Conservation (phyloP, 2,329 filamentous ascomycete species). For the Exophiala mesophila region DNA sequence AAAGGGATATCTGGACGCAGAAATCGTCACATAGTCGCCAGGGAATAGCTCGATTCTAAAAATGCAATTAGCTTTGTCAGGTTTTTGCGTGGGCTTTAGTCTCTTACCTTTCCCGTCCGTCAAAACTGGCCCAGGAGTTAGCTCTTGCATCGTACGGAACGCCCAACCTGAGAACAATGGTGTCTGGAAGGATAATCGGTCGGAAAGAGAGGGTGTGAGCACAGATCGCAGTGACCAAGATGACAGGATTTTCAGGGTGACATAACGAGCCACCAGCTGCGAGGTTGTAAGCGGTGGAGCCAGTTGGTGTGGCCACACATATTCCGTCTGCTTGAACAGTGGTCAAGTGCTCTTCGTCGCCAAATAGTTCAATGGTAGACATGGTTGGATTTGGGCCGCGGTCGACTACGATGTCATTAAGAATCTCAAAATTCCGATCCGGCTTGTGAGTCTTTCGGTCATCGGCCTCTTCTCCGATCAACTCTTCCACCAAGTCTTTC, state of each 20-base stretch:
- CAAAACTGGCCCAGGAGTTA: constrained; percentile 94
- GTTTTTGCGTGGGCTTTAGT: too few relatives aligned
- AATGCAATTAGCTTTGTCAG: too few relatives aligned
- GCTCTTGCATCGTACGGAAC: constrained; percentile 92
- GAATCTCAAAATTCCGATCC: constrained; percentile 78
- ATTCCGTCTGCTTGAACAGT: constrained; percentile 89
- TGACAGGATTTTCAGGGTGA: constrained; percentile 93
- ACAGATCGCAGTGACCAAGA: constrained; percentile 89
- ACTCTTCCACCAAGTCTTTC: constrained; percentile 78
- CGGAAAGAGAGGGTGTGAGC: constrained; percentile 92
- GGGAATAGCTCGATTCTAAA: constrained; percentile 45
- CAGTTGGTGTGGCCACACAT: constrained; percentile 89
- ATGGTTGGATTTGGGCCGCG: constrained; percentile 91
- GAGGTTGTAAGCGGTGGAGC: constrained; percentile 91
- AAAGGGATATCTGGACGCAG: constrained; percentile 48
- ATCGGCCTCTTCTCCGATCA: constrained; percentile 80
- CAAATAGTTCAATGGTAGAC: constrained; percentile 87
- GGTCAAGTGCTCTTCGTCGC: constrained; percentile 92
- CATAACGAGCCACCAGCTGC: constrained; percentile 92
- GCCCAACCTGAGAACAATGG: constrained; percentile 84
- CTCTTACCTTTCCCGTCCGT: constrained; percentile 71
- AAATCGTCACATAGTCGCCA: constrained; percentile 51
- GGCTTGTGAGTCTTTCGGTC: constrained; percentile 80
- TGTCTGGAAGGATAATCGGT: constrained; percentile 94
- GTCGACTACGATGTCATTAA: constrained; percentile 97